Evolutionary conservation across 1,139 yeast species (phyloP).

Genomic region (Pichia sp.): DNA sequence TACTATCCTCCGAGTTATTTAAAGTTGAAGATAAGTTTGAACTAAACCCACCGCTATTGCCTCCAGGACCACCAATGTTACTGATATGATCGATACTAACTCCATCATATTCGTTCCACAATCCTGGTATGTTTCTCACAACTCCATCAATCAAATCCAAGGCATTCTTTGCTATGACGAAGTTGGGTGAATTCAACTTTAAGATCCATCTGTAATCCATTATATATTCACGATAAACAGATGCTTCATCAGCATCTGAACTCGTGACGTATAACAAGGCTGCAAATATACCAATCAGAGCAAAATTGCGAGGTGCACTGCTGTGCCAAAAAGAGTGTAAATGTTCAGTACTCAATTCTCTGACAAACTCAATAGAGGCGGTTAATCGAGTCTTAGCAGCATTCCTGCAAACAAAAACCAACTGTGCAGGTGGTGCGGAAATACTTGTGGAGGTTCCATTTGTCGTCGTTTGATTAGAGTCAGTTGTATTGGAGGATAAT

Average conservation of each 20-base stretch:
- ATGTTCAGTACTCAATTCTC: conserved; percentile 74
- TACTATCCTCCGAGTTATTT: not conserved
- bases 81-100: conserved; percentile 2
- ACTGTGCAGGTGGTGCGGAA: conserved; percentile 58
- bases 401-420: conserved; percentile 68
- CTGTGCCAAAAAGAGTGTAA: conserved; percentile 87
- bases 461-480: not conserved
- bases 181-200: conserved; percentile 67
- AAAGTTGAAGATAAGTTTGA: not conserved
- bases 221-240: conserved; percentile 60
- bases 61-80: conserved; percentile 1
- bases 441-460: not conserved
- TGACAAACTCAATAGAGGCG: conserved; percentile 78
- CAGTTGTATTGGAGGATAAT: conserved; percentile 3
- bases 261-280: conserved; percentile 68
- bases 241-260: conserved; percentile 55
- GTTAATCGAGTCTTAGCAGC: conserved; percentile 79
- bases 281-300: conserved; percentile 83
- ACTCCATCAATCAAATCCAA: conserved; percentile 62
- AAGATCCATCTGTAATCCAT: conserved; percentile 73
- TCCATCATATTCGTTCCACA: conserved; percentile 35
- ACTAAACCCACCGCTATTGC: not conserved
- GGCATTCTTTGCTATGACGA: conserved; percentile 71
- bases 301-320: conserved; percentile 70
- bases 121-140: conserved; percentile 62